Conservation (phyloP, 169 alveolate species). For the Plasmodium ovale region DNA sequence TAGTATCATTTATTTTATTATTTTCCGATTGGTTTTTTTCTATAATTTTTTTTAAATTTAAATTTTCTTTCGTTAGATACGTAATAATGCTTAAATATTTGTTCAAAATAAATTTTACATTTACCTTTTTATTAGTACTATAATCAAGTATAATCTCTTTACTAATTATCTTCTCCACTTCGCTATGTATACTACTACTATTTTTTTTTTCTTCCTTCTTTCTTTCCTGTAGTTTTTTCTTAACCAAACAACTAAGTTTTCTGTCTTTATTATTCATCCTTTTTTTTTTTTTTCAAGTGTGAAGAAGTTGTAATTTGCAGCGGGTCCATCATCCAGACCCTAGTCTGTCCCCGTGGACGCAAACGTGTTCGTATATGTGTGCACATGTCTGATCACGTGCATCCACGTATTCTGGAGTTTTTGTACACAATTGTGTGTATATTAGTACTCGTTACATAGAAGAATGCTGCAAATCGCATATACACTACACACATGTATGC, state of each 20-base stretch:
- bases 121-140: constrained; percentile 58
- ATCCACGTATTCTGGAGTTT: too few relatives aligned
- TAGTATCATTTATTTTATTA: constrained; percentile 30
- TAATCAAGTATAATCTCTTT: constrained; percentile 58
- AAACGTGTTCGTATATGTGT: not conserved
- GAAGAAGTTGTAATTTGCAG: not conserved
- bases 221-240: constrained; percentile 50
- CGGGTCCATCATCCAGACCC: not conserved
- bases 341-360: not conserved
- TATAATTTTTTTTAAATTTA: constrained; percentile 62
- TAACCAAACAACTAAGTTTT: constrained; percentile 11
- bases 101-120: constrained; percentile 46
- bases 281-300: not conserved
- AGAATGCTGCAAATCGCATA: too few relatives aligned
- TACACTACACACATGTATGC: too few relatives aligned
- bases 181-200: constrained; percentile 27
- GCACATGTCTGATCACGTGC: too few relatives aligned
- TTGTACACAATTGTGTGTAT: too few relatives aligned
- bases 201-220: constrained; percentile 14
- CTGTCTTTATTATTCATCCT: constrained; percentile 36
- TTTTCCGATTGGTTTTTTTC: constrained; percentile 13
- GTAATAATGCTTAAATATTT: constrained; percentile 55
- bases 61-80: constrained; percentile 58
- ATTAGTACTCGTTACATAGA: too few relatives aligned
- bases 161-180: constrained; percentile 56